Evolutionary conservation across 2,329 filamentous ascomycete genomes (phyloP), one percentile per base, ranked within the genome.

Genomic region (Cryphonectria parasitica): DNA sequence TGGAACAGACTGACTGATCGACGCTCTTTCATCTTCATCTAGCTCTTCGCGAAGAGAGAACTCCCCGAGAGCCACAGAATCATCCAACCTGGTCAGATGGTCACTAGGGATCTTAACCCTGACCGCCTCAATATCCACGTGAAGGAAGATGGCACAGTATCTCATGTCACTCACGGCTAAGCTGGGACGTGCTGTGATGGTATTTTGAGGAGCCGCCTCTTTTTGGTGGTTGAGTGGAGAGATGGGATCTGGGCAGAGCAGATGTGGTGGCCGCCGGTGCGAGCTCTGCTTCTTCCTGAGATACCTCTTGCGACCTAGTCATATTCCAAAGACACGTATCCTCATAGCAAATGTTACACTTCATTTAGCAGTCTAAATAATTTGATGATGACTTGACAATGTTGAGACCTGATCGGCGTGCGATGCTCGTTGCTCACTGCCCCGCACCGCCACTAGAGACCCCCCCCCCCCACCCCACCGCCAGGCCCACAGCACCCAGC

Each of bases 41-140:
- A 91, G 89, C 84, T 82, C 61, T 91, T 91, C 76, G 87, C 85
- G 79, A 89, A 87, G 79, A 82, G 81, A 61, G 88, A 90, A 34
- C 83, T 91, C 25, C 89, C 89, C 10, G 75, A 88, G 77, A 75
- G 84, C 76, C 83, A 83, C 54, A 85, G 89, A 73, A 80, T 91
- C 74, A 86, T 91, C 75, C 75, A 85, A 77, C 87, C 87, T 0
- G 87, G 86, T 66, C 78, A 78, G 77, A 86, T 89, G 79, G 84
- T 89, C 31, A 90, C 88, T 69, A 88, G 83, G 78, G 89, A 91
- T 75, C 85, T 85, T 76, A 78, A 80, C 1, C 81, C 84, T 64
- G 80, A 86, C 69, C 82, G 89, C 58, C 81, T 91, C 72, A 91
- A 90, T 71, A 83, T 91, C 31, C 84, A 89, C 74, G 76, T 90